Percentiles rank a stretch among this genome's conserved stretches.
Conservation (phyloP, 78 protist species). For the Dictyostelium firmibasis region DNA sequence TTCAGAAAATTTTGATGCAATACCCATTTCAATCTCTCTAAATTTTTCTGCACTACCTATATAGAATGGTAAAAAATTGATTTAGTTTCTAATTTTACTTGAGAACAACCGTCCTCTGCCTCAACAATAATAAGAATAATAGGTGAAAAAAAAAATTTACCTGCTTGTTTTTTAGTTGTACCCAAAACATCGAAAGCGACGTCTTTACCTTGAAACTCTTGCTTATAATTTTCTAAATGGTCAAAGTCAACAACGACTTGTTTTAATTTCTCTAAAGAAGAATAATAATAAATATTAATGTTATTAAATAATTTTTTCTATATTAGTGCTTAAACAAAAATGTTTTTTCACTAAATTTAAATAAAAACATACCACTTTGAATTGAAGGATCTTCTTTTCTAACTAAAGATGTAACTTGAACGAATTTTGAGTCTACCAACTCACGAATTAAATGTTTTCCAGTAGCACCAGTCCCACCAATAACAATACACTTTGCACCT, state of each 20-base stretch:
- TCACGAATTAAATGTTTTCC: constrained; percentile 60
- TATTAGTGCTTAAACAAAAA: neutral
- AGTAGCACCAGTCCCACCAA: constrained; percentile 74
- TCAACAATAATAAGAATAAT: no score
- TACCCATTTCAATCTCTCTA: neutral
- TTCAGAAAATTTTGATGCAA: neutral
- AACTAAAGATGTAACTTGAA: constrained; percentile 47
- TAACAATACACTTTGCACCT: neutral
- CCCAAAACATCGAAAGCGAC: constrained; percentile 62
- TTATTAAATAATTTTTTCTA: no score
- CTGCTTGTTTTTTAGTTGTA: constrained; percentile 40
- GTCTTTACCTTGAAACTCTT: neutral
- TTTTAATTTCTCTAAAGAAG: constrained; percentile 31
- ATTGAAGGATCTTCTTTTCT: constrained; percentile 1
- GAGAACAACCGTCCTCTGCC: no score
- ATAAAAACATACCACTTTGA: constrained; percentile 18
- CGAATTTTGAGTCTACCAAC: constrained; percentile 9
- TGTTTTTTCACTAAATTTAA: no score
- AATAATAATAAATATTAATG: neutral
- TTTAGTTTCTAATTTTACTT: no score
- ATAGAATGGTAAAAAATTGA: no score
- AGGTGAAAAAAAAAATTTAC: neutral
- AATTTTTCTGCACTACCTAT: constrained; percentile 10
- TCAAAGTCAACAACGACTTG: constrained; percentile 74
- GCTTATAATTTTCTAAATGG: constrained; percentile 34